Conservation (phyloP, 352 stramenopile species). For the Pythium inflatum region DNA sequence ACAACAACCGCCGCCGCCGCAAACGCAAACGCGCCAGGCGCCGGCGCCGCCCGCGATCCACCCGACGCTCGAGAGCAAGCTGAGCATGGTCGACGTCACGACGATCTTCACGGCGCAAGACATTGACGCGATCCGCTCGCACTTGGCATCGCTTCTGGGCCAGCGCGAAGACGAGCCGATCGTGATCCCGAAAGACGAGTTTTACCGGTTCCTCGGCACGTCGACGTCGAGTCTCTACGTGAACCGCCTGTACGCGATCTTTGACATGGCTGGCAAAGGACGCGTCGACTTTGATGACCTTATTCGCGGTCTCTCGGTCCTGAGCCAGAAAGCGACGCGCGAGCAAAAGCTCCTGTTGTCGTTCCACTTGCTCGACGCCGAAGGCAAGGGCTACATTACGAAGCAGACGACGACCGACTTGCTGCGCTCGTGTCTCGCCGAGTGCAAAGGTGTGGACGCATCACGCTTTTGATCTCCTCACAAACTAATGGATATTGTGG, state of each 20-base stretch:
- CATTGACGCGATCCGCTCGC: slow-evolving; percentile 79
- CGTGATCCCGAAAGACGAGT: slow-evolving; percentile 84
- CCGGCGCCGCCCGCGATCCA: slow-evolving; percentile 27
- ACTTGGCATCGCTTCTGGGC: slow-evolving; percentile 66
- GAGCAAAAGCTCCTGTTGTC: slow-evolving; percentile 88
- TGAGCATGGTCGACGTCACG: slow-evolving; percentile 73
- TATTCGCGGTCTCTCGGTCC: slow-evolving; percentile 76
- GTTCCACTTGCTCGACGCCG: slow-evolving; percentile 80
- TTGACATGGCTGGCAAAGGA: slow-evolving; percentile 79
- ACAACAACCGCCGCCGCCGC: slow-evolving; percentile 19
- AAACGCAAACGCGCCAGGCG: background rate
- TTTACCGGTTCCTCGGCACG: slow-evolving; percentile 81
- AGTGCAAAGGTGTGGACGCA: slow-evolving; percentile 86
- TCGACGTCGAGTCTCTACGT: slow-evolving; percentile 78
- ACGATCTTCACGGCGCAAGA: slow-evolving; percentile 77
- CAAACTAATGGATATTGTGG: too few relatives aligned
- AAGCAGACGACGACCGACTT: slow-evolving; percentile 84
- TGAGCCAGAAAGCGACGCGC: slow-evolving; percentile 84
- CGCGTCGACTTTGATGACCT: slow-evolving; percentile 85
- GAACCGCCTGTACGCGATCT: slow-evolving; percentile 87
- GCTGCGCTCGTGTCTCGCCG: slow-evolving; percentile 81
- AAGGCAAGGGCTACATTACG: slow-evolving; percentile 81
- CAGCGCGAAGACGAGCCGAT: slow-evolving; percentile 74
- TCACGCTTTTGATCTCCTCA: too few relatives aligned
- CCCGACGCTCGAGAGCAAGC: slow-evolving; percentile 68